Percentiles rank a stretch among this genome's conserved stretches.
These are phyloP conservation scores for Suhomyces coccinellae DNA, from an alignment of 1,139 yeast genomes.

Conservation along the genomic window DNA sequence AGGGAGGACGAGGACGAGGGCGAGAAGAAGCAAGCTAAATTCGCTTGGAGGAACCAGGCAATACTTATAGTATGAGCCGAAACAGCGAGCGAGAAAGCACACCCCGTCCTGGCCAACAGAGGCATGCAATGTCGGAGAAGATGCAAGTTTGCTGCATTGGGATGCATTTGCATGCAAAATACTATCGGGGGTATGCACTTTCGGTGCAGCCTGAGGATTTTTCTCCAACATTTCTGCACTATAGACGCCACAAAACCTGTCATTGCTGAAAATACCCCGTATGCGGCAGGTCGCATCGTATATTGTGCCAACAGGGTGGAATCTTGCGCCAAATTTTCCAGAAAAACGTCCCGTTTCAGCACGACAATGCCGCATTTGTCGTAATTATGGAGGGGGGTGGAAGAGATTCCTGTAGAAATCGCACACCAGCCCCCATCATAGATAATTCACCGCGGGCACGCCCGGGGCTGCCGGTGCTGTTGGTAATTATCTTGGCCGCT, in stretches of 20 bases:
- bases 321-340: background rate
- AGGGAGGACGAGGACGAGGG: slow-evolving; percentile 7
- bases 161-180: background rate
- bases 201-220: too few species aligned
- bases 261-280: background rate
- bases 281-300: background rate
- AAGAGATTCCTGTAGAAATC: background rate
- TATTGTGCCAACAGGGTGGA: background rate
- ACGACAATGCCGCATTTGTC: slow-evolving; percentile 3
- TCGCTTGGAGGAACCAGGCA: background rate
- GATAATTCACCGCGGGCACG: background rate
- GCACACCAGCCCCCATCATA: slow-evolving; percentile 1
- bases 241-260: background rate
- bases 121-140: background rate
- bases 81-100: background rate
- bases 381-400: slow-evolving; percentile 1
- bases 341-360: slow-evolving; percentile 1
- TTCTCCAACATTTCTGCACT: background rate
- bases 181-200: too few species aligned
- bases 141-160: background rate
- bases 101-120: background rate
- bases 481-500: too few species aligned
- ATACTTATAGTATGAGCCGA: background rate
- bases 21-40: background rate
- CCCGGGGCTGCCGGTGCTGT: background rate